Evolutionary conservation across 495 filamentous ascomycete genomes (phyloP), one percentile per base, ranked within the genome.

Genomic region (Neurospora sp.): DNA sequence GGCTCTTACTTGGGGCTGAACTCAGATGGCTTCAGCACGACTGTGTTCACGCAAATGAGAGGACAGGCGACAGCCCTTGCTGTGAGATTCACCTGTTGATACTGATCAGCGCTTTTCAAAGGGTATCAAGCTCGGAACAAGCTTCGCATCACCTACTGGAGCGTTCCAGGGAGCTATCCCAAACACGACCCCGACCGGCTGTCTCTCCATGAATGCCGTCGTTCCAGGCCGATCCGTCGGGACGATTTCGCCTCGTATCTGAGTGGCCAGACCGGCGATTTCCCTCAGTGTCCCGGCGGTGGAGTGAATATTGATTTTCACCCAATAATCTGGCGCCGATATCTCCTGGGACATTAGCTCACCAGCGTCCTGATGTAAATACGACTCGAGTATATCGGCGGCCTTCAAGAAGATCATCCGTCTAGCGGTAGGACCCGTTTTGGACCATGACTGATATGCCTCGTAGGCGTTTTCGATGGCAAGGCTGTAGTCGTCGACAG

Each of bases 21-120:
- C 77, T 95, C 93, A 3, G 90, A 90, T 18, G 91, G 91, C 80
- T 95, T 96, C 11, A 95, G 82, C 20, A 96, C 86, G 35, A 88
- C 85, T 2, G 92, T 93, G 78, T 94, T 94, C n/a, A 93, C 92
- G 4, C 88, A 89, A 18, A 92, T 92, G 40, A 96, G 81, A 4
- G 93, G 89, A 62, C 86, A 89, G 20, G 88, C 82, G 44, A 92
- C 80, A 1, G 91, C 85, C 70, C 90, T 88, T 10, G 86, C 82
- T 10, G 88, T 88, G 18, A 93, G 85, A 70, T 90, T 88, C 46
- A 83, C 87, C 72, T 88, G 85, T 0, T 83, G 77, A 91, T 87
- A 35, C 35, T 35, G 35, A 35, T 35, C 35, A 35, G 35, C 35
- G 35, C 35, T 35, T 35, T 35, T 35, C 35, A 35, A 35, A 35